These are phyloP conservation scores for Sarocladiaceae sp. DNA, from an alignment of 2,329 filamentous ascomycete species.

Conservation along the genomic window DNA sequence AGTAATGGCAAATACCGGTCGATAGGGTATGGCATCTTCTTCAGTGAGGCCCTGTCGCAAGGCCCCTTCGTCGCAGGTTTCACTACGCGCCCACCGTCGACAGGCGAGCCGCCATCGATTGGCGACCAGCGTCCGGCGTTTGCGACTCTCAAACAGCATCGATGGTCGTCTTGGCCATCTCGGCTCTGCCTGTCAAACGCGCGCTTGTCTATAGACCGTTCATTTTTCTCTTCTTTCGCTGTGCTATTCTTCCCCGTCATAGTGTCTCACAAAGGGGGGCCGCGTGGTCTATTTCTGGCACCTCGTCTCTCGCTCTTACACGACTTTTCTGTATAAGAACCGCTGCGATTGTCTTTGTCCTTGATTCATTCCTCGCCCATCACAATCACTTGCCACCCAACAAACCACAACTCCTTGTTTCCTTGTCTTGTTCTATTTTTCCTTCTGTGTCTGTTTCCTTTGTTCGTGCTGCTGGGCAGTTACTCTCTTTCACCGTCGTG, in stretches of 20 bases:
- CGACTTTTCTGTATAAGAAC: constrained; percentile 6
- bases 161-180: background rate
- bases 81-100: constrained; percentile 3
- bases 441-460: constrained; percentile 4
- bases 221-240: background rate
- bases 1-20: no score
- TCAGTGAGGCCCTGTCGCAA: background rate
- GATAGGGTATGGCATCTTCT: no score
- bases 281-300: no score
- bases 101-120: background rate
- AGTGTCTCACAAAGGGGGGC: no score
- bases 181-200: background rate
- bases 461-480: constrained; percentile 15
- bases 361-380: background rate
- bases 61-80: no score
- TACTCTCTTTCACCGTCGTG: constrained; percentile 13
- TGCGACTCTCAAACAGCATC: background rate
- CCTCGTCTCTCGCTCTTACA: no score
- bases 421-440: background rate
- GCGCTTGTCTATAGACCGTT: background rate
- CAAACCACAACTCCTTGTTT: background rate
- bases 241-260: no score
- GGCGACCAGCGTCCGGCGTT: background rate
- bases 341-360: background rate
- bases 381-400: no score